phyloP scores from a whole-genome alignment of 192 early-diverging fungal species.

The Coemansia sp. region DNA sequence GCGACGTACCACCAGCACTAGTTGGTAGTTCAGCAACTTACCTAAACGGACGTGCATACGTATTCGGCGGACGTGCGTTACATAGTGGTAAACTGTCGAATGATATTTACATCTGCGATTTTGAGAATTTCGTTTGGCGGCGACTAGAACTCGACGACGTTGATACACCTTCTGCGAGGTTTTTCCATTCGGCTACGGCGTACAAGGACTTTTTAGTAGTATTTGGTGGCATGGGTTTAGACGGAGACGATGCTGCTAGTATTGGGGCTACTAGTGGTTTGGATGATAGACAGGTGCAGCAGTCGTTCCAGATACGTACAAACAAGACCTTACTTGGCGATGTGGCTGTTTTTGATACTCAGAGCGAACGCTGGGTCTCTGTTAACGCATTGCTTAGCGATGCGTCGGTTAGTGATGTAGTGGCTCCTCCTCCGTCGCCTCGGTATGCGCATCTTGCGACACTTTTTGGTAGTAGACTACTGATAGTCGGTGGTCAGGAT shows the following conservation, averaged over 20 bases:
- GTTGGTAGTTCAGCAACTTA: conserved; percentile 68
- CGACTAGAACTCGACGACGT: conserved; percentile 35
- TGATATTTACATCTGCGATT: conserved; percentile 66
- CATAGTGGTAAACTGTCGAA: conserved; percentile 70
- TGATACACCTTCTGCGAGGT: conserved; percentile 52
- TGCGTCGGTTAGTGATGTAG: not conserved
- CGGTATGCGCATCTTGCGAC: conserved; percentile 78
- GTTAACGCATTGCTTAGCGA: conserved; percentile 19
- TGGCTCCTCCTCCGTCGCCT: conserved; percentile 58
- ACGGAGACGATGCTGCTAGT: conserved; percentile 23
- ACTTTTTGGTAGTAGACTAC: conserved; percentile 60
- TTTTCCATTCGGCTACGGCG: conserved; percentile 74
- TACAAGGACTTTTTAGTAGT: conserved; percentile 64
- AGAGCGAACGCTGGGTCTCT: conserved; percentile 55
- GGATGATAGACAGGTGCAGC: conserved; percentile 41
- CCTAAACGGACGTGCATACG: conserved; percentile 59
- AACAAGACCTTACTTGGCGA: conserved; percentile 71
- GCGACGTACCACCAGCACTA: conserved; percentile 70
- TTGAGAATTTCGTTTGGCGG: conserved; percentile 64
- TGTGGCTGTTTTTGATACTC: conserved; percentile 62
- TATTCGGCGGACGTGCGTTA: conserved; percentile 71
- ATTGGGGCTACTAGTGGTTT: conserved; percentile 9
- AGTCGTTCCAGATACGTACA: conserved; percentile 52
- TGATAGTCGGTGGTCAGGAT: conserved; percentile 78
- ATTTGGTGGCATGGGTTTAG: conserved; percentile 80